phyloP scores from a whole-genome alignment of 805 yeast species.

The Kodamaea nitidulidarum region DNA sequence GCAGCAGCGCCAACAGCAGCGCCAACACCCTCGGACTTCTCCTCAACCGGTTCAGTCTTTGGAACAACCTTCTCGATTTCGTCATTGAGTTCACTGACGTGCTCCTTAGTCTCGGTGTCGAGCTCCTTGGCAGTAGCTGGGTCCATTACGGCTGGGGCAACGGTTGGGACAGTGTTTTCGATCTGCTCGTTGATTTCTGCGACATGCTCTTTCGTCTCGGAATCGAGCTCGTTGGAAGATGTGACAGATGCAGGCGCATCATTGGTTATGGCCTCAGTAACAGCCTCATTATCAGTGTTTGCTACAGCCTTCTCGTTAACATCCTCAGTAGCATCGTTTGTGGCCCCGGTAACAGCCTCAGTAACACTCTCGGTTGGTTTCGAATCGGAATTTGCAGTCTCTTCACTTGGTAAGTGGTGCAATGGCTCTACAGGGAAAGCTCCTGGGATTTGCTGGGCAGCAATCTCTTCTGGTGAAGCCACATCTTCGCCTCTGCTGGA shows the following conservation, averaged over 20 bases:
- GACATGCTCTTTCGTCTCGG: slow-evolving; percentile 3
- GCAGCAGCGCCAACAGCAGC: slow-evolving; percentile 5
- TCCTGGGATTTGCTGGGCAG: slow-evolving; percentile 6
- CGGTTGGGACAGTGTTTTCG: slow-evolving; percentile 1
- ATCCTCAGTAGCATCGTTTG: slow-evolving; percentile 6
- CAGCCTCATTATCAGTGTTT: slow-evolving; percentile 4
- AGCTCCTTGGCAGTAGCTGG: slow-evolving; percentile 6
- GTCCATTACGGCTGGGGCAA: slow-evolving; percentile 9
- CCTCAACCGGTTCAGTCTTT: slow-evolving; percentile 5
- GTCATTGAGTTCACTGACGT: slow-evolving; percentile 3
- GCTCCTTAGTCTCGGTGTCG: slow-evolving; percentile 7
- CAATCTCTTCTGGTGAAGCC: slow-evolving; percentile 7
- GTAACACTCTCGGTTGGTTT: too few species aligned
- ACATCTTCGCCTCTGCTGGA: slow-evolving; percentile 10
- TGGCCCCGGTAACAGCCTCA: too few species aligned
- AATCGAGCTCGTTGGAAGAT: neutral
- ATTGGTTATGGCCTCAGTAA: neutral
- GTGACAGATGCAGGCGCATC: neutral
- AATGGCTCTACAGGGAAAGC: slow-evolving; percentile 7
- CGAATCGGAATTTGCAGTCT: too few species aligned
- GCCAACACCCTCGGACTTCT: neutral
- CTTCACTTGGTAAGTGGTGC: slow-evolving; percentile 5
- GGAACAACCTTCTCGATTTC: slow-evolving; percentile 6
- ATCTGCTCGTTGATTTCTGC: slow-evolving; percentile 7
- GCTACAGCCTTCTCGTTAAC: neutral